Evolutionary conservation across 2,329 filamentous ascomycete genomes (phyloP).

Genomic region (Fusarium camptoceras): DNA sequence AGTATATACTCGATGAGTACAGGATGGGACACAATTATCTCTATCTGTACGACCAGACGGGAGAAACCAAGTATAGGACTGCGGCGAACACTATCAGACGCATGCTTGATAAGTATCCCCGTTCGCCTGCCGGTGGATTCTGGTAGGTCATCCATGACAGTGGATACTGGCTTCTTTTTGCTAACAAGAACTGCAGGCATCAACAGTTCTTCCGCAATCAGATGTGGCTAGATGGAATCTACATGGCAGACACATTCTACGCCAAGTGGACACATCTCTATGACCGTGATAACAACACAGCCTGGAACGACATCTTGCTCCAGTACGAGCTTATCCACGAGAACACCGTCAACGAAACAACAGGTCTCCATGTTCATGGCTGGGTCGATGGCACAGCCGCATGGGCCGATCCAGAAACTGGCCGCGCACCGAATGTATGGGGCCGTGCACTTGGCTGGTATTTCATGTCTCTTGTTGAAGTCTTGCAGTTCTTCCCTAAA

Average conservation of each 20-base stretch:
- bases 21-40: conserved; percentile 64
- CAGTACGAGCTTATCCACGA: conserved; percentile 59
- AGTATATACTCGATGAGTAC: conserved; percentile 63
- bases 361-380: conserved; percentile 62
- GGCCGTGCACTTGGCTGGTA: conserved; percentile 64
- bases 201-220: conserved; percentile 59
- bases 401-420: conserved; percentile 62
- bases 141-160: conserved; percentile 48
- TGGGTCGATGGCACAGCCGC: conserved; percentile 61
- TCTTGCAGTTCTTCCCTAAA: conserved; percentile 57
- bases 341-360: conserved; percentile 54
- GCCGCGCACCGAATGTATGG: conserved; percentile 64
- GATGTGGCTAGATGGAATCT: conserved; percentile 69
- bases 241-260: conserved; percentile 59
- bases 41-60: conserved; percentile 58
- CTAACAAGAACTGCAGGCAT: background rate
- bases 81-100: conserved; percentile 59
- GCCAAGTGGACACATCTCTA: conserved; percentile 53
- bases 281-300: conserved; percentile 51
- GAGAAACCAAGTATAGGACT: conserved; percentile 59
- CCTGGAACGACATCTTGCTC: conserved; percentile 56
- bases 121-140: conserved; percentile 63
- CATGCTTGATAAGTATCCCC: conserved; percentile 60
- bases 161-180: fast-evolving
- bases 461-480: conserved; percentile 60